These are phyloP conservation scores for Xylaria longipes DNA, from an alignment of 495 filamentous ascomycete species.

Conservation along the genomic window DNA sequence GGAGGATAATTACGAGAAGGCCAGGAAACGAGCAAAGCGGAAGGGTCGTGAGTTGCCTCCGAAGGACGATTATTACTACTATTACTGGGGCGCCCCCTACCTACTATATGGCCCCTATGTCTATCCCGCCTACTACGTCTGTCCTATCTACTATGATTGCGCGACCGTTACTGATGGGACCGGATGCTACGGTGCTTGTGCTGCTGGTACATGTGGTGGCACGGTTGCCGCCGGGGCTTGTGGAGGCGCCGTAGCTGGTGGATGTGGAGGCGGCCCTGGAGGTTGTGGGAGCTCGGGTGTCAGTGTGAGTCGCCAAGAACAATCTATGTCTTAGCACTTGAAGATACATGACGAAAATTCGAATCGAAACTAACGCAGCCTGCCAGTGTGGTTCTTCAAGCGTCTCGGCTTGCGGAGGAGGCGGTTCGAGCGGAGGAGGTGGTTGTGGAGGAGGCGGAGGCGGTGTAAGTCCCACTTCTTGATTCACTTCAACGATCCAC, in stretches of 20 bases:
- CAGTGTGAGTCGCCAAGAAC: slow-evolving; percentile 50
- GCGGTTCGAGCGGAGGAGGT: slow-evolving; percentile 44
- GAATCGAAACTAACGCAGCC: slow-evolving; percentile 37
- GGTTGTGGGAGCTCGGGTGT: slow-evolving; percentile 42
- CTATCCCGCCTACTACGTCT: slow-evolving; percentile 41
- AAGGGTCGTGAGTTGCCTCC: slow-evolving; percentile 59
- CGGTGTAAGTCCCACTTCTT: neutral
- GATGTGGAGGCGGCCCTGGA: slow-evolving; percentile 53
- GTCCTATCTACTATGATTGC: slow-evolving; percentile 55
- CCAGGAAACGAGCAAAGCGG: slow-evolving; percentile 65
- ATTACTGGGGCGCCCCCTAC: slow-evolving; percentile 60
- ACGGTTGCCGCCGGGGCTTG: slow-evolving; percentile 44
- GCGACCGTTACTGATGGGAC: slow-evolving; percentile 59
- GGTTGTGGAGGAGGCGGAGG: slow-evolving; percentile 46
- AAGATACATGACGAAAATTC: slow-evolving; percentile 1
- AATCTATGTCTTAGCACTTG: slow-evolving; percentile 19
- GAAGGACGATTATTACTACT: slow-evolving; percentile 58
- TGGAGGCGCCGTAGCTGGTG: slow-evolving; percentile 53
- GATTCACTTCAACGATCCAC: neutral
- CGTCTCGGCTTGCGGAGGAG: slow-evolving; percentile 42
- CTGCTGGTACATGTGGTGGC: slow-evolving; percentile 50
- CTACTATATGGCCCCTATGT: slow-evolving; percentile 46
- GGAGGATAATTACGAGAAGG: slow-evolving; percentile 67
- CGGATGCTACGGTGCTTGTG: slow-evolving; percentile 50
- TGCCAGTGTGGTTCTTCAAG: slow-evolving; percentile 33